These are phyloP conservation scores for Apiospora pterosperma DNA, from an alignment of 2,329 filamentous ascomycete genomes.

Conservation along the genomic window DNA sequence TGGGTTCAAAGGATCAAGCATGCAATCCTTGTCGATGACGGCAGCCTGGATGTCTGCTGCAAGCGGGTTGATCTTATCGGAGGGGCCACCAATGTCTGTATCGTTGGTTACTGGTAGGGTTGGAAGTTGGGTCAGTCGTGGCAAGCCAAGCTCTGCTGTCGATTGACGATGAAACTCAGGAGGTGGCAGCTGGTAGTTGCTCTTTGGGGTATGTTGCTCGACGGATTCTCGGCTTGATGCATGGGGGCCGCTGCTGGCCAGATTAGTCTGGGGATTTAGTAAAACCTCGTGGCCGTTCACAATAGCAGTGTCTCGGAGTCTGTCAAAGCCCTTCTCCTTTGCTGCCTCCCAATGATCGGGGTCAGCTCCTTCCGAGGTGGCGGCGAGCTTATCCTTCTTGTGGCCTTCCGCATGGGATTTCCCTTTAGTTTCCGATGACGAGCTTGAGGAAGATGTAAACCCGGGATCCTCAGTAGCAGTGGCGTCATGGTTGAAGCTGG, in stretches of 20 bases:
- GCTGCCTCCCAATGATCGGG: slow-evolving; percentile 70
- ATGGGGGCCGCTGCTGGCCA: slow-evolving; percentile 3
- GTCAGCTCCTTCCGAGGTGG: slow-evolving; percentile 75
- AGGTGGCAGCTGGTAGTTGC: slow-evolving; percentile 55
- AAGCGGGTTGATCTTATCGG: slow-evolving; percentile 46
- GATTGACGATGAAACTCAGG: slow-evolving; percentile 54
- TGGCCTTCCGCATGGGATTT: slow-evolving; percentile 36
- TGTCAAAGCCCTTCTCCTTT: slow-evolving; percentile 55
- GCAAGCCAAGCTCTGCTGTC: slow-evolving; percentile 65
- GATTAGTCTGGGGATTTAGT: slow-evolving; percentile 27
- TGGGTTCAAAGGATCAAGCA: slow-evolving; percentile 82
- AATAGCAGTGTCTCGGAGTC: slow-evolving; percentile 69
- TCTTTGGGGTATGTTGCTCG: slow-evolving; percentile 27
- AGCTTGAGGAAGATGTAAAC: slow-evolving; percentile 12
- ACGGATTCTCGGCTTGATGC: slow-evolving; percentile 28
- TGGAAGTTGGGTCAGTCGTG: slow-evolving; percentile 66
- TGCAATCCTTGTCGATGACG: slow-evolving; percentile 82
- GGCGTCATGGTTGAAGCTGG: slow-evolving; percentile 28
- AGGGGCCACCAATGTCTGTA: slow-evolving; percentile 75
- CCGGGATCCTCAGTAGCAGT: slow-evolving; percentile 13
- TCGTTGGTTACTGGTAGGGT: slow-evolving; percentile 70
- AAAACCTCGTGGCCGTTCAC: slow-evolving; percentile 70
- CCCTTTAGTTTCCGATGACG: slow-evolving; percentile 26
- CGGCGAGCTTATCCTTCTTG: background rate
- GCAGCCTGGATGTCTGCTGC: slow-evolving; percentile 70